Evolutionary conservation across 768 basidiomycete species (phyloP).

Genomic region (Atractiella rhizophila): DNA sequence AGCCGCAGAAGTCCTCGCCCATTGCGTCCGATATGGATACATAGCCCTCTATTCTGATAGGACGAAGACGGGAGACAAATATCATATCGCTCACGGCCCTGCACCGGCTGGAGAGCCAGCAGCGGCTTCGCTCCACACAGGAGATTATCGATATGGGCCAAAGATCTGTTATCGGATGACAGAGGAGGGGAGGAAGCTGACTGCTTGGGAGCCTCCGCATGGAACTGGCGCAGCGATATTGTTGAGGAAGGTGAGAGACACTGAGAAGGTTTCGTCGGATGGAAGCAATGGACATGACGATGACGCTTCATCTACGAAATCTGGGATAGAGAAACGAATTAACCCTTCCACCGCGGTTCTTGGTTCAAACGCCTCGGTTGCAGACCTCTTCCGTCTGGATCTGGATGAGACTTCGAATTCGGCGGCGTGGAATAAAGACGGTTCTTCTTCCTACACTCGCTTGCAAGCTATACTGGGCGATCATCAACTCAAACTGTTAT

Average conservation of each 20-base stretch:
- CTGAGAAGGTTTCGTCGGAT: conserved; percentile 2
- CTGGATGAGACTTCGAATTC: conserved; percentile 5
- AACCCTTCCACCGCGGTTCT: not conserved
- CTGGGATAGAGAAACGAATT: not conserved
- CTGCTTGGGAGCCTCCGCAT: conserved; percentile 44
- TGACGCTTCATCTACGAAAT: not conserved
- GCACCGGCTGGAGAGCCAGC: not conserved
- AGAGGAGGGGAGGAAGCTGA: conserved; percentile 61
- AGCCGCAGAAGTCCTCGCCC: conserved; percentile 89
- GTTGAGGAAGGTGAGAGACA: not conserved
- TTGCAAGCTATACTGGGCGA: conserved; percentile 80
- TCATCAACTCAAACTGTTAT: conserved; percentile 58
- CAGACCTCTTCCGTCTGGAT: conserved; percentile 15
- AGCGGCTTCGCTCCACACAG: conserved; percentile 46
- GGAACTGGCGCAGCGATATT: conserved; percentile 22
- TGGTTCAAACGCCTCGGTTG: conserved; percentile 6
- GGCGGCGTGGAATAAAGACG: conserved; percentile 23
- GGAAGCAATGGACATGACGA: conserved; percentile 2
- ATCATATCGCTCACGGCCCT: conserved; percentile 5
- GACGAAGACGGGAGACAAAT: conserved; percentile 14
- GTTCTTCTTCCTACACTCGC: conserved; percentile 79
- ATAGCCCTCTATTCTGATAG: conserved; percentile 36
- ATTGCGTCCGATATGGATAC: conserved; percentile 85
- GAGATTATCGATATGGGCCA: conserved; percentile 84
- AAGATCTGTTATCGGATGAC: conserved; percentile 89